These are phyloP conservation scores for Gomphus sp. DNA, from an alignment of 1,284 basidiomycete genomes.

Conservation along the genomic window DNA sequence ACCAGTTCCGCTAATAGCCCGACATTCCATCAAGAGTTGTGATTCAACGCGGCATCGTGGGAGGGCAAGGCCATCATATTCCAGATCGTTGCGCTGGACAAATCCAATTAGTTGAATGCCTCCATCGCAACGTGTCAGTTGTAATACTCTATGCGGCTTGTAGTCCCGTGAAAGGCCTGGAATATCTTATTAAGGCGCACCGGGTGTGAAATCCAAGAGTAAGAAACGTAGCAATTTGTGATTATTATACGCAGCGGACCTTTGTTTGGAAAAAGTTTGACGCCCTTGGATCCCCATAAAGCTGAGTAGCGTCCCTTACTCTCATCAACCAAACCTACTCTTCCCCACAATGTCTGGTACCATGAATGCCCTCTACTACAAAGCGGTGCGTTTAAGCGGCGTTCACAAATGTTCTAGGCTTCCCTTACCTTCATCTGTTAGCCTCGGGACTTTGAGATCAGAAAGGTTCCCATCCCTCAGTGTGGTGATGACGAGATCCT, in stretches of 20 bases:
- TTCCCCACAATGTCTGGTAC: constrained; percentile 13
- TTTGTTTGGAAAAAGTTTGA: neutral
- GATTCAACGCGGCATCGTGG: neutral
- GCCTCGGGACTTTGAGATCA: constrained; percentile 57
- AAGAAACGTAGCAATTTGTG: neutral
- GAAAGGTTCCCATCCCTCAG: constrained; percentile 51
- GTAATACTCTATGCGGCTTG: neutral
- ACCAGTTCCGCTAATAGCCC: neutral
- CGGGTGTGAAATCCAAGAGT: neutral
- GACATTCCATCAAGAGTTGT: neutral
- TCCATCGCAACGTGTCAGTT: neutral
- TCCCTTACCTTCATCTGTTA: constrained; percentile 18
- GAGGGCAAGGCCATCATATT: neutral
- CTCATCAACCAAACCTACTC: neutral
- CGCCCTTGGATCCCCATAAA: neutral
- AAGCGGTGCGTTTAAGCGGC: constrained; percentile 24
- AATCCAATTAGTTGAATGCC: neutral
- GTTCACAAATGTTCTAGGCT: constrained; percentile 13
- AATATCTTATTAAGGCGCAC: neutral
- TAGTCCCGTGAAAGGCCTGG: neutral
- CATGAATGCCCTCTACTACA: constrained; percentile 52
- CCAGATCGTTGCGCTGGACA: neutral
- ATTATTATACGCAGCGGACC: neutral
- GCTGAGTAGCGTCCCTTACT: neutral
- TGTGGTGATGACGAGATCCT: constrained; percentile 58